Conservation (phyloP, 352 stramenopile species). For the Bremia lactucae region DNA sequence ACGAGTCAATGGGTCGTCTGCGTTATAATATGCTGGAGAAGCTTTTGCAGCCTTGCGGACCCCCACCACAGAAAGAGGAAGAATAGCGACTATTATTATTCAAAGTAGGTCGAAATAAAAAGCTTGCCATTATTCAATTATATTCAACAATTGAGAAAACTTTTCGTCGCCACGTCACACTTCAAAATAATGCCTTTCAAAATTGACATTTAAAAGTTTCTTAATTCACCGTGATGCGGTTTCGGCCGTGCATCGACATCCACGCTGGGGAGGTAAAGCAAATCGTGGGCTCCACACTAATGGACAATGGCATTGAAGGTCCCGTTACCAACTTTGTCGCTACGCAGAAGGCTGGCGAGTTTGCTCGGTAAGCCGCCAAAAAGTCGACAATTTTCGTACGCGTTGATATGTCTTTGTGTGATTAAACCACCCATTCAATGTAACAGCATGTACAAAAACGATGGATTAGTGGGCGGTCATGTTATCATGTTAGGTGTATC, state of each 20-base stretch:
- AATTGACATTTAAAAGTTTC: too few relatives aligned
- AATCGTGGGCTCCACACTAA: conserved; percentile 96
- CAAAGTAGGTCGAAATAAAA: too few relatives aligned
- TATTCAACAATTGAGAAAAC: too few relatives aligned
- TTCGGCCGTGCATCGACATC: conserved; percentile 97
- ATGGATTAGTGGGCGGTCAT: conserved; percentile 89
- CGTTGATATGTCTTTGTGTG: neutral
- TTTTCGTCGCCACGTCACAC: too few relatives aligned
- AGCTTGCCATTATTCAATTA: too few relatives aligned
- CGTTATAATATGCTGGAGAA: conserved; percentile 47
- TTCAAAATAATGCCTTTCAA: too few relatives aligned
- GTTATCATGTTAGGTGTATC: conserved; percentile 96
- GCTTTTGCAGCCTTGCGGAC: conserved; percentile 75
- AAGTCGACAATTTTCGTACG: neutral
- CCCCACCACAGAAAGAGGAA: conserved; percentile 62
- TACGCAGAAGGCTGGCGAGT: conserved; percentile 53
- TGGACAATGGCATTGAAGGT: conserved; percentile 49
- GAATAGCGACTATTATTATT: conserved; percentile 30
- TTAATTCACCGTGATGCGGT: too few relatives aligned
- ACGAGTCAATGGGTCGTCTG: conserved; percentile 91
- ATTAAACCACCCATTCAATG: conserved; percentile 2
- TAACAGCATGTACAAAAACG: conserved; percentile 85
- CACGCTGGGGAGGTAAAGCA: conserved; percentile 97
- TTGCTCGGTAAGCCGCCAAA: conserved; percentile 38
- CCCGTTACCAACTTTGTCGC: conserved; percentile 91